These are phyloP conservation scores for Penicillium samsonianum DNA, from an alignment of 495 filamentous ascomycete species.

Conservation along the genomic window DNA sequence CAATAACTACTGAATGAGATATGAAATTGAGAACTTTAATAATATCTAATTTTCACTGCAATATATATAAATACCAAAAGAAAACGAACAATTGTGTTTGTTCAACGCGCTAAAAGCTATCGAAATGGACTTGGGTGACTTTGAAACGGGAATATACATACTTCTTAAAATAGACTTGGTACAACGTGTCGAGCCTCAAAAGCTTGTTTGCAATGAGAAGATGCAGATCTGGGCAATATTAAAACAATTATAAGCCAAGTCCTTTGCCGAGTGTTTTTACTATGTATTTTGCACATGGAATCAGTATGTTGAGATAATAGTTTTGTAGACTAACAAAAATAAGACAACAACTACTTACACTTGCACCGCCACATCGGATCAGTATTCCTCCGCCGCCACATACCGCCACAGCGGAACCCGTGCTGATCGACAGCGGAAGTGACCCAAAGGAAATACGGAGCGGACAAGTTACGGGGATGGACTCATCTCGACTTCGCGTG, in stretches of 20 bases:
- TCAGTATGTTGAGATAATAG: not conserved
- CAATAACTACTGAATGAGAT: not conserved
- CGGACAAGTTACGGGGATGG: constrained; percentile 18
- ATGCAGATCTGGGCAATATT: not conserved
- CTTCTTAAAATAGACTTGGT: constrained; percentile 8
- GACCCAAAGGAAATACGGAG: constrained; percentile 31
- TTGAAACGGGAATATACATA: not conserved
- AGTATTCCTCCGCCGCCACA: constrained; percentile 35
- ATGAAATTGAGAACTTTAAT: constrained; percentile 5
- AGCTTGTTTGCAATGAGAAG: not conserved
- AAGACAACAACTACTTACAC: not conserved
- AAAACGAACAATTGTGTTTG: not conserved
- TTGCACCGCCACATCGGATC: constrained; percentile 41
- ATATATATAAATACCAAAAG: not conserved
- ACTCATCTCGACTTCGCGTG: constrained; percentile 12
- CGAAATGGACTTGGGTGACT: not conserved
- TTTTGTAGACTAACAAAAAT: no score
- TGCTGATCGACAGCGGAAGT: constrained; percentile 42
- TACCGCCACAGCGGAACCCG: constrained; percentile 31
- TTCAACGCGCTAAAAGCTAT: not conserved
- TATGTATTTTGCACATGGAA: not conserved
- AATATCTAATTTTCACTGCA: not conserved
- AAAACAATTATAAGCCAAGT: no score
- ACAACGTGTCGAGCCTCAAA: constrained; percentile 7
- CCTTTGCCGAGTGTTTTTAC: not conserved